Base-by-base conservation (phyloP, 192 early-diverging fungal genomes). In the Backusella circina region DNA sequence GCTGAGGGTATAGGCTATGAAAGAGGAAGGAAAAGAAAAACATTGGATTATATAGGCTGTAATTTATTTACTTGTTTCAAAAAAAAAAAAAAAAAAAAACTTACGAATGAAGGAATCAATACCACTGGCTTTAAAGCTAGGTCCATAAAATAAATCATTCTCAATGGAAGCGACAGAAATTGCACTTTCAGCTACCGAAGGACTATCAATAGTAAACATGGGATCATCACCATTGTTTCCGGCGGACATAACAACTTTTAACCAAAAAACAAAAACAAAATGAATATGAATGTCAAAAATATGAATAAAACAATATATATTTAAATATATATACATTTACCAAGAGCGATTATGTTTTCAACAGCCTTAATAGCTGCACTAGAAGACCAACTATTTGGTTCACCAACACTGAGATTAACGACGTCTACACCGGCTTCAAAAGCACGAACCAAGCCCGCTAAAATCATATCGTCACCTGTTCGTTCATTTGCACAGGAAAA, bases 351-450 rank as follows among this genome's bases (percentile, higher is more conserved):
- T 0, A 33, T 65, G 2, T 73, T 73, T 33, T 69, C 68, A n/a
- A 81, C 36, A 4, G 83, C 65, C 57, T 88, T 82, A 3, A 73
- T 79, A 23, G 36, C 47, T 28, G 79, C 65, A 50, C 91, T 76
- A 3, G 88, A 90, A 51, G 80, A 81, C 88, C 86, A 89, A 37
- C 83, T 84, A 71, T 80, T 80, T 16, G 86, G 80, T 8, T 86
- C 91, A 67, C 94, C 96, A 67, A 97, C 75, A 66, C 91, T 93
- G 75, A 97, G 83, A 85, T 90, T 96, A 77, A 98, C 91, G 50
- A 98, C 77, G 70, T 98, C 88, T 21, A 28, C 67, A 79, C 73
- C 73, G n/a, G 94, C 94, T 0, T 74, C 77, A 61, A 86, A 85
- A 6, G 95, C 96, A 5, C 77, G 76, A 75, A 90, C 79, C 77